These are phyloP conservation scores for Adiantum capillusveneris DNA, from an alignment of 75 land plant species.

Conservation along the genomic window DNA sequence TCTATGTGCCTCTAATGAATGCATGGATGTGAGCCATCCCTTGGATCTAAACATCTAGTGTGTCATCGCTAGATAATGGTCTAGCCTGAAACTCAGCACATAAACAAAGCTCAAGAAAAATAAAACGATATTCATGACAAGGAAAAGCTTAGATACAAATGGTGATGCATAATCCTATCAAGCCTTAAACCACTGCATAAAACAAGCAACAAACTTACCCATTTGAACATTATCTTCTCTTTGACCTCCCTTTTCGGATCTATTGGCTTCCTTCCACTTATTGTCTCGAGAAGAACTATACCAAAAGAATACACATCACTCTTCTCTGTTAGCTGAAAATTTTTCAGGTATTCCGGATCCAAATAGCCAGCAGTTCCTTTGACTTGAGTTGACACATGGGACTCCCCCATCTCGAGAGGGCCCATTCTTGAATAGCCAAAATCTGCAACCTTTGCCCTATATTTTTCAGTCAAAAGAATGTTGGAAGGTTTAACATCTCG, in stretches of 20 bases:
- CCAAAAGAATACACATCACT: conserved; percentile 83
- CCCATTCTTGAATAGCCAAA: conserved; percentile 61
- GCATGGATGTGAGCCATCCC: too few relatives aligned
- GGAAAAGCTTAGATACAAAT: too few relatives aligned
- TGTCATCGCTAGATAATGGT: too few relatives aligned
- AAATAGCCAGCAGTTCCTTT: conserved; percentile 73
- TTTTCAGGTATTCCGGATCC: conserved; percentile 61
- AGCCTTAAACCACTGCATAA: too few relatives aligned
- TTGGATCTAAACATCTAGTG: too few relatives aligned
- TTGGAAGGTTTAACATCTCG: conserved; percentile 66
- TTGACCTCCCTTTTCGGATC: conserved; percentile 34
- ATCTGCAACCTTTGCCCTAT: conserved; percentile 67
- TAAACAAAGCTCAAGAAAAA: too few relatives aligned
- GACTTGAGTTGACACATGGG: conserved; percentile 59
- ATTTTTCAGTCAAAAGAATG: conserved; percentile 55
- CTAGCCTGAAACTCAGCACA: too few relatives aligned
- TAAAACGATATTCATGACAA: too few relatives aligned
- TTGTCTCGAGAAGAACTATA: conserved; percentile 52
- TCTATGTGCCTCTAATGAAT: too few relatives aligned
- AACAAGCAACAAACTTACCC: conserved; percentile 55
- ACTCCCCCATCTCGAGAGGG: conserved; percentile 33
- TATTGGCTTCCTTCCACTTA: conserved; percentile 58
- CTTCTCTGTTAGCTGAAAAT: conserved; percentile 57
- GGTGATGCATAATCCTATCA: too few relatives aligned
- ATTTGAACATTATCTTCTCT: conserved; percentile 47